Evolutionary conservation across 805 yeast species (phyloP), one percentile per base, ranked within the genome.

Genomic region (Novakomyces olei): DNA sequence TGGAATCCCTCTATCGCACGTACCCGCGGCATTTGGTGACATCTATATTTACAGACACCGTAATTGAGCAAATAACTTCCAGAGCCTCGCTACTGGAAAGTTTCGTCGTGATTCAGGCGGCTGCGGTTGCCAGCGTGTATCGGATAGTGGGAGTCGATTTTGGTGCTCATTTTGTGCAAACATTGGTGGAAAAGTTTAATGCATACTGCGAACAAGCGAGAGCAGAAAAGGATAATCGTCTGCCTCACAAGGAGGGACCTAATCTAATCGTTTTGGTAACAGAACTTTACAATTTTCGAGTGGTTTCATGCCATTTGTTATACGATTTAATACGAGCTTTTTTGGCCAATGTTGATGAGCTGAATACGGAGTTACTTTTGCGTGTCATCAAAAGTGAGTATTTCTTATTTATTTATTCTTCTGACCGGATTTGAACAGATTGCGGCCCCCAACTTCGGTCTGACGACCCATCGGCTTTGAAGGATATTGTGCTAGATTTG

Each of bases 391-490:
- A n/a, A n/a, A n/a, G n/a, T n/a, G n/a, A n/a, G n/a, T n/a, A n/a
- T n/a, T n/a, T n/a, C n/a, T n/a, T n/a, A n/a, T n/a, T n/a, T n/a
- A n/a, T n/a, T n/a, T n/a, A n/a, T n/a, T n/a, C n/a, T n/a, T n/a
- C n/a, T n/a, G n/a, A n/a, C n/a, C 67, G 73, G 41, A 30, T 15
- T 10, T 15, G 19, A 10, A 14, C 22, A 35, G 37, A 69, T 23
- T 67, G 81, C 7, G 99, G 98, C 28, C 64, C 71, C 6, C 79
- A 78, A 45, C 66, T 88, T 53, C 69, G 98, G 47, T 56, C 77
- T 3, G 98, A 88, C 49, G 98, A 88, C 48, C 91, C 96, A 1
- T 51, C 64, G 6, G 72, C 94, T 0, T 60, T 88, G 34, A 81
- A 76, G 46, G 83, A 77, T 27, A 81, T 85, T 30, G 68, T 81